A percentile compares a stretch with the other conserved stretches of the same genome.
phyloP scores from a whole-genome alignment of 1,284 basidiomycete species.

The Exobasidium rhododendri region DNA sequence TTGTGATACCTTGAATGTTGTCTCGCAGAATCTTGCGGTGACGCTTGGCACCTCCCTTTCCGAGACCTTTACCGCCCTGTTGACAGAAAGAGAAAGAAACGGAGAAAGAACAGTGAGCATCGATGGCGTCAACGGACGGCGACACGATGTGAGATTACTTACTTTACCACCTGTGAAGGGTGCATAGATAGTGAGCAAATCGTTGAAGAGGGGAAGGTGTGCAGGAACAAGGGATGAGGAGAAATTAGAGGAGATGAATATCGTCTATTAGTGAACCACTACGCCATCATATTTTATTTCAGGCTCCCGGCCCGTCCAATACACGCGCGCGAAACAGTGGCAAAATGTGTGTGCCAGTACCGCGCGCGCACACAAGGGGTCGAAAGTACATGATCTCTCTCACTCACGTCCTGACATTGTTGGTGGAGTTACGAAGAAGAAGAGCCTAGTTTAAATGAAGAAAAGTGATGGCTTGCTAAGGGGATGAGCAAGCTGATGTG shows the following conservation, averaged over 20 bases:
- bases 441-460: too few relatives aligned
- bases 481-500: too few relatives aligned
- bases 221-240: not conserved
- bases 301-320: not conserved
- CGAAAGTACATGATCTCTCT: not conserved
- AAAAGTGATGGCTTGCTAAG: too few relatives aligned
- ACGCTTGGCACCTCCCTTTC: conserved; percentile 56
- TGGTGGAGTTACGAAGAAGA: conserved; percentile 13
- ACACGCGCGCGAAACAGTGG: not conserved
- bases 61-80: conserved; percentile 56
- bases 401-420: conserved; percentile 18
- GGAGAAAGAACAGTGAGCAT: conserved; percentile 23
- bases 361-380: not conserved
- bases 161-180: conserved; percentile 13
- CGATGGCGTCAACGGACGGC: not conserved
- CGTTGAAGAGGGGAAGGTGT: not conserved
- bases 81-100: conserved; percentile 40
- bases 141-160: not conserved
- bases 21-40: conserved; percentile 54
- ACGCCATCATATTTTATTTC: conserved; percentile 1
- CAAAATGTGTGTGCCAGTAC: not conserved
- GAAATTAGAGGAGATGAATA: not conserved
- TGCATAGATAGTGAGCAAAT: conserved; percentile 9
- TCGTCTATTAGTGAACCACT: not conserved
- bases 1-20: conserved; percentile 67